Evolutionary conservation across 2,329 filamentous ascomycete genomes (phyloP), one percentile per base, ranked within the genome.

Genomic region (Penicillium paneum): DNA sequence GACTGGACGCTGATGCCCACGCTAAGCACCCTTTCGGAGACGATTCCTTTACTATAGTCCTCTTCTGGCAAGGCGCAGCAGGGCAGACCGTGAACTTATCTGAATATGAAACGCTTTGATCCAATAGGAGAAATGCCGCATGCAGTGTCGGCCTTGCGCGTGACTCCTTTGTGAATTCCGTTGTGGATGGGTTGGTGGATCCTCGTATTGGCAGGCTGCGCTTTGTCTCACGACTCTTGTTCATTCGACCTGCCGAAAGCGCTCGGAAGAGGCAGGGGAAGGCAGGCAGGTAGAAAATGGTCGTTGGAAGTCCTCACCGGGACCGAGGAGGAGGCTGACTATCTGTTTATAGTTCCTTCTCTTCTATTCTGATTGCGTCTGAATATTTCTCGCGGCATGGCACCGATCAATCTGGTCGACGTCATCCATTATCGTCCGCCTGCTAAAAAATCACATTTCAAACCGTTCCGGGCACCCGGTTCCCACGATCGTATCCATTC

Each of bases 241-340:
- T 36, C 2, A 49, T 40, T 12, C 17, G 8, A 49, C 46, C 36
- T 49, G 1, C 36, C 5, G 3, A 49, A 41, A 49, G 8, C 28
- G 36, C 46, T 34, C 8, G 5, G 36, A 49, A 34, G 46, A 41
- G 46, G 46, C 8, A 49, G 28, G 36, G 36, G 26, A 13, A 2
- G 19, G 36, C 41, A 49, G 46, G 36, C 10, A 49, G 28, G 26
- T 40, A 49, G 41, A 49, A 49, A 49, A 17, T n/a, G 46, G 46
- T 49, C 34, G 45, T 40, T 49, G 5, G 46, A 41, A 49, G 1
- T 49, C 46, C 46, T 49, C 17, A 40, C 19, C 17, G 1, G 44
- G 36, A 49, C 28, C 28, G 36, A 49, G 46, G 41, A 49, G 8
- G 28, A 49, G 28, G 28, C 21, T 21, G 21, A 21, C 21, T 21